Evolutionary conservation across 148 eudicot species (phyloP), one percentile per base, ranked within the genome.

Genomic region (Persicaria maculosa): DNA sequence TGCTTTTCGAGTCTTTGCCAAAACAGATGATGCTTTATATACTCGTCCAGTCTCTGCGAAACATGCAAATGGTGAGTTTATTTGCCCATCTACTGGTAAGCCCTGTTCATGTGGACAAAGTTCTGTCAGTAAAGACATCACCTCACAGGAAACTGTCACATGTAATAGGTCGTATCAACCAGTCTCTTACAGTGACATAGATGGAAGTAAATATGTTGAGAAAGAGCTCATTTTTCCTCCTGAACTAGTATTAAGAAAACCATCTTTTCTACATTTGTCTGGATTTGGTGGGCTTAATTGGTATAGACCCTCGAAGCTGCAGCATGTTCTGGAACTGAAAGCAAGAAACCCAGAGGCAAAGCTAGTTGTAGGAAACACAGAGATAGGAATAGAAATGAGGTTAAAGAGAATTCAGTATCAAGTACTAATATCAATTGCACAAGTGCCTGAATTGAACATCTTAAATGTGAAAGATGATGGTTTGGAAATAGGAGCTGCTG

Each of bases 211-310:
- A 75, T 96, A 90, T 84, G 85, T 80, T 59, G 79, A 87, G 47
- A 92, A 89, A 79, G 99, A 96, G 84, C 85, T 92, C 62, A 96
- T 96, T 73, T 96, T 96, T 62, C 99, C 99, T 74, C 97, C 99
- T 58, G 97, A 96, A 80, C 85, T 96, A 57, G 55, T 89, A 79
- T 75, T 80, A 47, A 85, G 92, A 79, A 90, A 82, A 84, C 69
- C 43, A 47, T 77, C 83, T 5, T 83, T 69, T 86, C 82, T 96
- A 71, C 80, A 72, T 75, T 79, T 96, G 88, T 87, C 40, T 64
- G 99, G 99, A 40, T 82, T 77, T 61, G 85, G 86, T 75, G 93
- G 91, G 72, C 86, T 96, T 70, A 96, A 84, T 83, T 96, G 99
- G 99, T 84, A 88, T 73, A 79, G 93, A 71, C 99, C 99, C 4